Base-by-base conservation (phyloP, 2,329 filamentous ascomycete genomes). In the Aspergillus caelatus region DNA sequence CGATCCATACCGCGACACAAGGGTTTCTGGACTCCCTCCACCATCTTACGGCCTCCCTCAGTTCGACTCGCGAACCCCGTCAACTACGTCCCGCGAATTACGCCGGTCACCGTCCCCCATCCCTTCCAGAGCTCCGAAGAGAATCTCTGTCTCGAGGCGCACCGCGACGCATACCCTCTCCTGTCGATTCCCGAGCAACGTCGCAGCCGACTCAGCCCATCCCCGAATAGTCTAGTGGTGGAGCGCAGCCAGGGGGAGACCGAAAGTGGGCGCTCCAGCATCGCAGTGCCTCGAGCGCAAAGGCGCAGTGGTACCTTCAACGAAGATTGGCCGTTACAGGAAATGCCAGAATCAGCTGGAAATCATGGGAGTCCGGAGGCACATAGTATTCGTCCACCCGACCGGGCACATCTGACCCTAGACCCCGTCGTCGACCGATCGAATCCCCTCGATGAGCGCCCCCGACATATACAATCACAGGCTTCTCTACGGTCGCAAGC, bases 11-110 rank as follows among this genome's bases (percentile, higher is more conserved):
- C 54, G 14, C 64, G 63, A 14, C 62, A 58, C 23, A 67, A 61
- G 19, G 61, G 58, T 39, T 67, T 65, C 12, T 68, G 67, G 69
- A 60, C 66, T 28, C 43, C 65, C 8, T 60, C 67, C 39, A 53
- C 67, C 65, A 71, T 74, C 67, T 63, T 69, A 61, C 71, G 74
- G 48, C 75, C 77, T 36, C 79, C 82, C 60, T 79, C 83, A 39
- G 82, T 84, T 60, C 81, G 85, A 62, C 82, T 88, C 65, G 87
- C 86, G 78, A 88, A 88, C 73, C 86, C 86, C 43, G 81, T 86
- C 71, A 88, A 89, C 72, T 83, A 85, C 76, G 84, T 86, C 55
- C 86, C 85, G 46, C 83, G 85, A 63, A 77, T 79, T 36, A 84
- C 83, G 55, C 82, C 82, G 61, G 75, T 84, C 43, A 78, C 78